Evolutionary conservation across 164 flowering plant genomes (phyloP).

Genomic region (Dillenia suffruticosa): DNA sequence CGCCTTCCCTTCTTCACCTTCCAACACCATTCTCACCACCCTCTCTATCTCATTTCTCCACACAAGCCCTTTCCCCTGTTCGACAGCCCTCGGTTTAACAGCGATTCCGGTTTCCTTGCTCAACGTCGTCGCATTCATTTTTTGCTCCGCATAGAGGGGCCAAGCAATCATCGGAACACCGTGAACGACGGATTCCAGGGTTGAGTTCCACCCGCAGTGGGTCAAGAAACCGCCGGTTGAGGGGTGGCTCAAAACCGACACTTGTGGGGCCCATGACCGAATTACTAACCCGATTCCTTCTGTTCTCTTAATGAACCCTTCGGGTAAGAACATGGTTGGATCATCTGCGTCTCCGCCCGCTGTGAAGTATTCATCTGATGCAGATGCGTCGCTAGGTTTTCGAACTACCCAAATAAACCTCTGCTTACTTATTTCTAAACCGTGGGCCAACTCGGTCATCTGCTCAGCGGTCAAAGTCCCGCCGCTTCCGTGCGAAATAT

Average conservation of each 20-base stretch:
- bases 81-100: slow-evolving; percentile 8
- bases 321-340: slow-evolving; percentile 27
- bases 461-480: slow-evolving; percentile 35
- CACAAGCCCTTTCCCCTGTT: slow-evolving; percentile 6
- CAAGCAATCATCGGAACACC: slow-evolving; percentile 56
- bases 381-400: slow-evolving; percentile 8
- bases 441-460: slow-evolving; percentile 41
- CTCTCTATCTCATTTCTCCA: slow-evolving; percentile 31
- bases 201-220: slow-evolving; percentile 65
- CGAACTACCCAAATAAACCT: slow-evolving; percentile 45
- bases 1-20: slow-evolving; percentile 23
- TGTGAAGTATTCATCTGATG: slow-evolving; percentile 18
- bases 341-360: slow-evolving; percentile 11
- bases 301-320: slow-evolving; percentile 40
- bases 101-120: slow-evolving; percentile 37
- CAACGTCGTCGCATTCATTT: slow-evolving; percentile 44
- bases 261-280: slow-evolving; percentile 44
- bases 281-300: slow-evolving; percentile 30
- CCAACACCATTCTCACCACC: slow-evolving; percentile 31
- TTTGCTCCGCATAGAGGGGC: slow-evolving; percentile 62
- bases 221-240: slow-evolving; percentile 40
- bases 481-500: slow-evolving; percentile 46
- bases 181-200: slow-evolving; percentile 31
- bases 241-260: slow-evolving; percentile 30
- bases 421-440: slow-evolving; percentile 43